Conservation (phyloP, 177 flowering plant genomes). For the Vitis hybrid region DNA sequence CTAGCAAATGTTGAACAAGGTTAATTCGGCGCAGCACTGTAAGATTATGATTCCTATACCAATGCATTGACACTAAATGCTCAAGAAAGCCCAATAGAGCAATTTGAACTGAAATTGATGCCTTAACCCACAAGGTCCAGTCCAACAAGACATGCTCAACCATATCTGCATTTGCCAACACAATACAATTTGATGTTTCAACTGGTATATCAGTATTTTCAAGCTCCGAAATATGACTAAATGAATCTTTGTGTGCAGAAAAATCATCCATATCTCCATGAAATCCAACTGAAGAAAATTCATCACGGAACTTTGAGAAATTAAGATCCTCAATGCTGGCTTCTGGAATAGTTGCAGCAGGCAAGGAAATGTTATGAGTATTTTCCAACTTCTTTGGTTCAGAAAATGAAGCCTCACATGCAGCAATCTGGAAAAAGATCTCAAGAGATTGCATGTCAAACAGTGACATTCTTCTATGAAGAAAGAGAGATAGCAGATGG, state of each 20-base stretch:
- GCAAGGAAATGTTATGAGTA: conserved; percentile 37
- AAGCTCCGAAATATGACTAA: conserved; percentile 91
- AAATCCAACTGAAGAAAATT: conserved; percentile 79
- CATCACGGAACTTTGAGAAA: conserved; percentile 78
- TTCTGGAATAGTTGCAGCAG: conserved; percentile 45
- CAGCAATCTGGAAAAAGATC: conserved; percentile 97
- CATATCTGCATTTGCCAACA: conserved; percentile 95
- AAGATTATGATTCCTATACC: conserved; percentile 97
- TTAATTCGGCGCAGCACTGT: conserved; percentile 86
- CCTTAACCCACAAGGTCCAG: conserved; percentile 98
- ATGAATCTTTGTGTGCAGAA: conserved; percentile 77
- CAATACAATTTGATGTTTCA: conserved; percentile 94
- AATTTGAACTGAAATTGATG: conserved; percentile 86
- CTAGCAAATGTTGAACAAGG: conserved; percentile 94
- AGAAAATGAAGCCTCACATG: conserved; percentile 96
- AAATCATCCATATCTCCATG: conserved; percentile 94
- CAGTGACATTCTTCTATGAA: conserved; percentile 80
- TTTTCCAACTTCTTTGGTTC: conserved; percentile 67
- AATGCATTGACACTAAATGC: conserved; percentile 96
- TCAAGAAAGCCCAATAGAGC: conserved; percentile 91
- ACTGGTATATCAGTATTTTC: conserved; percentile 65
- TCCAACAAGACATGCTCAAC: conserved; percentile 98
- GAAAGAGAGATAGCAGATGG: conserved; percentile 90
- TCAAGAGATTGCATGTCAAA: conserved; percentile 96
- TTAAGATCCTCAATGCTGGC: conserved; percentile 61